phyloP scores from a whole-genome alignment of 768 basidiomycete species.

The Pleurotus citrinopileatus region DNA sequence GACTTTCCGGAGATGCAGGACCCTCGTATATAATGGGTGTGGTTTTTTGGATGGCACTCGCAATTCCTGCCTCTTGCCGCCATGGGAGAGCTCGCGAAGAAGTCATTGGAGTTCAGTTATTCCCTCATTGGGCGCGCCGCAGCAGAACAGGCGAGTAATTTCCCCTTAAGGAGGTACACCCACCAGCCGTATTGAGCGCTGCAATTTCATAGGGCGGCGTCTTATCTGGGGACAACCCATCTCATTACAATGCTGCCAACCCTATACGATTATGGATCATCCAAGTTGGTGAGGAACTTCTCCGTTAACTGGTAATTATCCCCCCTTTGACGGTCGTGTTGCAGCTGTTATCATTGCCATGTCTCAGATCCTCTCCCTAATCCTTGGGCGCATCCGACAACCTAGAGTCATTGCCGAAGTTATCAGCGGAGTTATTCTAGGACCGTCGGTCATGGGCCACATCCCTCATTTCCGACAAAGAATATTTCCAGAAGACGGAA shows the following conservation, averaged over 20 bases:
- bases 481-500: slow-evolving; percentile 55
- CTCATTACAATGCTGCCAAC: slow-evolving; percentile 54
- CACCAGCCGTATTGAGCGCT: background rate
- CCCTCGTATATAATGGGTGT: background rate
- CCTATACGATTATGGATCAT: slow-evolving; percentile 78
- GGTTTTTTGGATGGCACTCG: background rate
- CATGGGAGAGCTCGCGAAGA: slow-evolving; percentile 50
- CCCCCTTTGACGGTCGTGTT: slow-evolving; percentile 8
- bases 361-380: slow-evolving; percentile 67
- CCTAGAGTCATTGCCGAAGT: slow-evolving; percentile 93
- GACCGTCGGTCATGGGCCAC: slow-evolving; percentile 73
- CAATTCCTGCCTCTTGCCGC: slow-evolving; percentile 6
- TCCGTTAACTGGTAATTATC: background rate
- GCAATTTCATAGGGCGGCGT: slow-evolving; percentile 55
- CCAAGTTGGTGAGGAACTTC: slow-evolving; percentile 54
- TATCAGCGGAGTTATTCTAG: slow-evolving; percentile 85
- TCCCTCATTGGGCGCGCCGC: slow-evolving; percentile 44
- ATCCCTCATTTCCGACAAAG: slow-evolving; percentile 67
- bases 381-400: slow-evolving; percentile 70
- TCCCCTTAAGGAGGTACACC: background rate
- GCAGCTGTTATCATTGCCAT: slow-evolving; percentile 78
- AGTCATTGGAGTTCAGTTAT: too few species aligned
- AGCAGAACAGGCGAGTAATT: slow-evolving; percentile 40
- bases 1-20: too few species aligned
- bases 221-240: slow-evolving; percentile 74